Evolutionary conservation across 768 basidiomycete genomes (phyloP), one percentile per base, ranked within the genome.

Genomic region (Zangia roseola): DNA sequence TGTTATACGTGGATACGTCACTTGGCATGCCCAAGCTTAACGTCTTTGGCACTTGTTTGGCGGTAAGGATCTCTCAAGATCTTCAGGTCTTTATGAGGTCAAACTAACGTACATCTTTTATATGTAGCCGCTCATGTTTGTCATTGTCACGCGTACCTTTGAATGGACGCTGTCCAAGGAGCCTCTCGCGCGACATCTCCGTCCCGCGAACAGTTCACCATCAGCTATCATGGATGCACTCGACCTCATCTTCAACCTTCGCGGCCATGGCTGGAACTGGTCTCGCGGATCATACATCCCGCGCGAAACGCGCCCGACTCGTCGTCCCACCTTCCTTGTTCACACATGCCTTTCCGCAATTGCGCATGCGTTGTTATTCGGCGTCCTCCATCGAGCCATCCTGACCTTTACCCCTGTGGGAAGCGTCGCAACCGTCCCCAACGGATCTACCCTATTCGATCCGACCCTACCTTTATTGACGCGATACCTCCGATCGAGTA

Each of bases 181-280:
- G 7, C 57, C 63, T 20, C 43, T 54, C 2, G 40, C 46, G 17
- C 56, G 63, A 13, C 41, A 42, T 23, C 25, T 42, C 13, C 48
- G 47, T 26, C 57, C 52, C 25, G 28, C 28, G 9, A 43, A 41
- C 4, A 17, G 31, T 23, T 14, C 40, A 2, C 36, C 42, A 7
- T 49, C 53, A 1, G 30, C 38, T 35, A 12, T 48, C 26, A 34
- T 52, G 28, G 74, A 86, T 48, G 75, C 76, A 2, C 55, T 74
- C 10, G 82, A 86, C 46, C 71, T 87, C 21, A 54, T 52, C 23
- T 69, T 65, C 54, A 81, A 76, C 51, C 56, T 81, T 12, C 80
- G 84, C 17, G 85, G 84, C 7, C 60, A 71, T 40, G 82, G 80
- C 16, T 86, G 84, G 84, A 66, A 76, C 36, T 85, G 81, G 77